Percentiles rank a stretch among this genome's conserved stretches.
Evolutionary conservation across 805 yeast species (phyloP).

Genomic region (Candida golubevii): DNA sequence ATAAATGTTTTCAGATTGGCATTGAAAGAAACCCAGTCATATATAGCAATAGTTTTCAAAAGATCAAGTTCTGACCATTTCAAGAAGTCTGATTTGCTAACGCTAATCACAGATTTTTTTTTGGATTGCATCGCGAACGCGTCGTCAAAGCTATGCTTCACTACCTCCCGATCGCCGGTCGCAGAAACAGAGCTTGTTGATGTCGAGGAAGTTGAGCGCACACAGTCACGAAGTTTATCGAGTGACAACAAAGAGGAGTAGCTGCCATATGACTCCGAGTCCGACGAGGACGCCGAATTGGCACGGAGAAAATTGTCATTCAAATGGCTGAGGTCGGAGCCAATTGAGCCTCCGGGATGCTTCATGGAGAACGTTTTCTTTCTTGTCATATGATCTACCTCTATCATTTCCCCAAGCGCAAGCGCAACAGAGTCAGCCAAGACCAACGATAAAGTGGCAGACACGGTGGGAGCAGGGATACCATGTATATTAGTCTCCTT

Average conservation of each 20-base stretch:
- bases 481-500: slow-evolving; percentile 68
- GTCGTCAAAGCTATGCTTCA: slow-evolving; percentile 4
- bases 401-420: slow-evolving; percentile 65
- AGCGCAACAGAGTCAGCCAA: slow-evolving; percentile 76
- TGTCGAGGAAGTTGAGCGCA: slow-evolving; percentile 3
- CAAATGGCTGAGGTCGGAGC: slow-evolving; percentile 42
- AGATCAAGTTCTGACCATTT: slow-evolving; percentile 16
- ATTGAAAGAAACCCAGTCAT: slow-evolving; percentile 10
- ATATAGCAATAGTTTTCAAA: slow-evolving; percentile 9
- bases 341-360: slow-evolving; percentile 94
- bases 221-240: slow-evolving; percentile 11
- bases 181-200: slow-evolving; percentile 8
- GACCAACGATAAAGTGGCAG: slow-evolving; percentile 72
- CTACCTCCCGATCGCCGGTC: slow-evolving; percentile 9
- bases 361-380: slow-evolving; percentile 57
- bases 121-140: slow-evolving; percentile 4
- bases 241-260: slow-evolving; percentile 17
- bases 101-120: slow-evolving; percentile 1
- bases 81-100: slow-evolving; percentile 3
- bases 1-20: slow-evolving; percentile 5
- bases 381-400: slow-evolving; percentile 51
- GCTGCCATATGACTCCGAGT: slow-evolving; percentile 10
- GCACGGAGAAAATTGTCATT: slow-evolving; percentile 23
- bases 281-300: slow-evolving; percentile 3
- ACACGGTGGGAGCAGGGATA: slow-evolving; percentile 81